These are phyloP conservation scores for Zymoseptoria tritici DNA, from an alignment of 2,329 filamentous ascomycete genomes.

Conservation along the genomic window DNA sequence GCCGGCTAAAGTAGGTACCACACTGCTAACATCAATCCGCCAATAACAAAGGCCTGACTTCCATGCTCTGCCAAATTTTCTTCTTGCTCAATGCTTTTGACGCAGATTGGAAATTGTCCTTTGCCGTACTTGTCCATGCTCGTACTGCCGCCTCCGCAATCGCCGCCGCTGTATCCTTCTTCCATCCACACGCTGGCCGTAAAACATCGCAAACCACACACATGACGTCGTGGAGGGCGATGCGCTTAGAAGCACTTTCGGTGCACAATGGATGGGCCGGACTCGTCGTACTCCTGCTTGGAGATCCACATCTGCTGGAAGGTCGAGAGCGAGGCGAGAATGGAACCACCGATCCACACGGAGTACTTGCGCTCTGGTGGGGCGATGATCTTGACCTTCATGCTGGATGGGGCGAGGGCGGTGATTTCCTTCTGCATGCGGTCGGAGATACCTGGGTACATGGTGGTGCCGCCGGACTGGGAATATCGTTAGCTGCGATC, in stretches of 20 bases:
- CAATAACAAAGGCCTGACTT: slow-evolving; percentile 1
- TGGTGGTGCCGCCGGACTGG: slow-evolving; percentile 99
- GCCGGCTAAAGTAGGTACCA: background rate
- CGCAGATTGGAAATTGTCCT: background rate
- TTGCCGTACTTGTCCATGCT: background rate
- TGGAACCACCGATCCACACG: slow-evolving; percentile 99
- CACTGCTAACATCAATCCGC: background rate
- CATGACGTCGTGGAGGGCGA: background rate
- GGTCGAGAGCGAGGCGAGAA: slow-evolving; percentile 96
- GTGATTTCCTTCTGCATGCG: slow-evolving; percentile 99
- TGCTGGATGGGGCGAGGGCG: slow-evolving; percentile 95
- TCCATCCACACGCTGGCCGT: background rate
- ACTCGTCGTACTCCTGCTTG: slow-evolving; percentile 99
- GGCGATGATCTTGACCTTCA: slow-evolving; percentile 99
- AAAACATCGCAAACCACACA: background rate
- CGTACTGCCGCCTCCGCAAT: slow-evolving; percentile 1
- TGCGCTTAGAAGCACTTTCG: slow-evolving; percentile 98
- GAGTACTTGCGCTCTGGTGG: slow-evolving; percentile 99
- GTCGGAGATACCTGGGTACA: slow-evolving; percentile 99
- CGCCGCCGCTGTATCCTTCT: background rate
- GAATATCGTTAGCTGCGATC: slow-evolving; percentile 29
- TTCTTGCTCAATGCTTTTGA: slow-evolving; percentile 14
- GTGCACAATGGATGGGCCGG: slow-evolving; percentile 97
- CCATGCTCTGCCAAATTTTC: slow-evolving; percentile 7
- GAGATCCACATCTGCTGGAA: slow-evolving; percentile 99